Evolutionary conservation across 441 rosid genomes (phyloP), one percentile per base, ranked within the genome.

Genomic region (Adansonia grandidieri): DNA sequence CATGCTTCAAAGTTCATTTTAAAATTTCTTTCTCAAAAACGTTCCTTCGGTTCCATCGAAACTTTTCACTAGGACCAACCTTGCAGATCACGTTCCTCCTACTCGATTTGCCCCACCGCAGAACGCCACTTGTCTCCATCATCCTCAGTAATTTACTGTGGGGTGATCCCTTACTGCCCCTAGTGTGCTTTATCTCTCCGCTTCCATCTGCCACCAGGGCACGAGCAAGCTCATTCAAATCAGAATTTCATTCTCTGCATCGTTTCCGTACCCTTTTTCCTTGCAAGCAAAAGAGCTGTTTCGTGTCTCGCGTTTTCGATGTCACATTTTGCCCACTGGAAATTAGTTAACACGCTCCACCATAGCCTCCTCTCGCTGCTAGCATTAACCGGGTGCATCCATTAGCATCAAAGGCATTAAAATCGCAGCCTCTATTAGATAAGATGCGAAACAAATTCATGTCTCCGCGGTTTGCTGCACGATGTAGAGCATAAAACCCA

Each of bases 321-420:
- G 67, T 75, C 80, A 48, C 87, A 84, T 45, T 42, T 77, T 15
- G 90, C 83, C 2, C 90, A 0, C 57, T 17, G 6, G 80, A 87
- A 15, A 87, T 82, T 32, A 85, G 73, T 61, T 74, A 65, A 53
- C 90, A 87, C 1, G 81, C 63, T 37, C 71, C 71, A 2, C 78
- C 80, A 28, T 85, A 82, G 20, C 90, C 86, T 73, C 81, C 85
- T 45, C 78, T 79, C 5, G 88, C 88, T 62, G 87, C 87, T 50
- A 87, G 80, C 90, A 85, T 85, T 10, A 87, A 82, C 0, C 87
- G 83, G 14, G 90, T 80, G 66, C 82, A 84, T 42, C 86, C 86
- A 58, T 87, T 85, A 11, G 73, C 85, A 17, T 87, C 90, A 1
- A 74, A 69, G 19, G 83, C 78, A 66, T 87, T 87, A 1, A 82